A percentile compares a stretch with the other conserved stretches of the same genome.
Evolutionary conservation across 176 grass and related monocot genomes (phyloP).

Genomic region (Melocanna baccifera): DNA sequence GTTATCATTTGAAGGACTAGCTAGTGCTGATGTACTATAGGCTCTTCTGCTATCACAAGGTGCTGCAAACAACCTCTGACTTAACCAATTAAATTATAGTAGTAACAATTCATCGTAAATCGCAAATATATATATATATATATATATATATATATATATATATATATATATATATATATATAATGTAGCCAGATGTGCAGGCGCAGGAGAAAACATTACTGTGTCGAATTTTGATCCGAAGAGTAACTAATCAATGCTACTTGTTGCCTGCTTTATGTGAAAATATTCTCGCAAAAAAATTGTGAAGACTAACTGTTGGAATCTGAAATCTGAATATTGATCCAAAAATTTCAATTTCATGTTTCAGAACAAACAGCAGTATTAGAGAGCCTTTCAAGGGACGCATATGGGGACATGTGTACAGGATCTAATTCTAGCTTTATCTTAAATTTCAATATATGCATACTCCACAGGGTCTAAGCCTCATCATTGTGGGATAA

Average conservation of each 20-base stretch:
- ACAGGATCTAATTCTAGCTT: constrained; percentile 4
- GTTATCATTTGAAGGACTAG: background rate
- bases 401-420: background rate
- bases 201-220: background rate
- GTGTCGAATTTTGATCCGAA: background rate
- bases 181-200: background rate
- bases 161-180: too few relatives aligned
- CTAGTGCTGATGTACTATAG: background rate
- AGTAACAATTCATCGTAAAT: background rate
- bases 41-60: background rate
- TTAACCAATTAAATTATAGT: background rate
- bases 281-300: background rate
- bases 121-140: background rate
- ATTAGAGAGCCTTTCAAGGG: background rate
- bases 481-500: constrained; percentile 6
- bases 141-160: too few relatives aligned
- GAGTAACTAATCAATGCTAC: background rate
- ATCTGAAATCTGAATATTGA: background rate
- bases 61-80: background rate
- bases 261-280: background rate
- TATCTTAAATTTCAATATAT: background rate
- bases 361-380: background rate
- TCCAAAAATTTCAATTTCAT: background rate
- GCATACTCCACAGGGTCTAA: background rate
- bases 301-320: background rate